phyloP scores from a whole-genome alignment of 768 basidiomycete genomes.

The Wakefieldia striispora region DNA sequence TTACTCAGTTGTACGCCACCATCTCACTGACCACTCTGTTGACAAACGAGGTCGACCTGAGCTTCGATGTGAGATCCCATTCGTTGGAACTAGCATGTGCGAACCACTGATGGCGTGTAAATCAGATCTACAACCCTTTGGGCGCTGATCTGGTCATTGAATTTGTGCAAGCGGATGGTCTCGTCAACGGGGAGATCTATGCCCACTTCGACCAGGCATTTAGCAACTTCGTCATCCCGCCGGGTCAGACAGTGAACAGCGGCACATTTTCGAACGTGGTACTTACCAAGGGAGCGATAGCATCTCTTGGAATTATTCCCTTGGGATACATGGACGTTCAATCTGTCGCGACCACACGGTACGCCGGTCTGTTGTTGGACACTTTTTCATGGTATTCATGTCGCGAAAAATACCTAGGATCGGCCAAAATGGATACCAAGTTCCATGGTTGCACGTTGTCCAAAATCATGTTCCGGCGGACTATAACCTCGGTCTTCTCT shows the following conservation, averaged over 20 bases:
- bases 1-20: conserved; percentile 53
- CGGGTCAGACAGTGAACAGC: conserved; percentile 58
- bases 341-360: conserved; percentile 44
- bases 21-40: conserved; percentile 51
- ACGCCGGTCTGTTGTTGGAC: conserved; percentile 5
- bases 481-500: conserved; percentile 34
- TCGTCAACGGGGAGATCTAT: conserved; percentile 50
- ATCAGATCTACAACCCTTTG: conserved; percentile 52
- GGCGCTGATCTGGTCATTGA: conserved; percentile 55
- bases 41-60: conserved; percentile 49
- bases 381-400: neutral
- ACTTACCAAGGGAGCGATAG: conserved; percentile 56
- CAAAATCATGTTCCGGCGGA: conserved; percentile 52
- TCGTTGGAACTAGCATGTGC: neutral
- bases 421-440: conserved; percentile 53
- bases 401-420: conserved; percentile 27
- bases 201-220: conserved; percentile 60
- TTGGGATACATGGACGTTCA: conserved; percentile 52
- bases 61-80: conserved; percentile 50
- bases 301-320: conserved; percentile 57
- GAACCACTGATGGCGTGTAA: neutral
- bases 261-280: conserved; percentile 57
- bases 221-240: conserved; percentile 52
- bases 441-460: conserved; percentile 64
- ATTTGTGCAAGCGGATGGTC: conserved; percentile 54